These are phyloP conservation scores for Elsinoe fawcettii DNA, from an alignment of 2,329 filamentous ascomycete species.

Conservation along the genomic window DNA sequence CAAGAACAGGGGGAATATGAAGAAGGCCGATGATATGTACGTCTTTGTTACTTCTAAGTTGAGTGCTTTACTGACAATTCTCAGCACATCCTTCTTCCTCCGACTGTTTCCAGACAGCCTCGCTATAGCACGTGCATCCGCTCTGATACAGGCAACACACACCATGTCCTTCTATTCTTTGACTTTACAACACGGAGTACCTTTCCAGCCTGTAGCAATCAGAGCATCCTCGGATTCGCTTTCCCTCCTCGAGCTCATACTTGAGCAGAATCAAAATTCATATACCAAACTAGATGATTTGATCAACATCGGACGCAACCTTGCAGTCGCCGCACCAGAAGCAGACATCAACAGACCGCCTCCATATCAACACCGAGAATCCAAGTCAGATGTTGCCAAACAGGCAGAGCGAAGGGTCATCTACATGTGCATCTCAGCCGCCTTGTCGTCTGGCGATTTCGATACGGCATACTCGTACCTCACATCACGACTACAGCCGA, in stretches of 20 bases:
- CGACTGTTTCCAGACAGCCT: slow-evolving; percentile 47
- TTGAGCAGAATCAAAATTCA: slow-evolving; percentile 66
- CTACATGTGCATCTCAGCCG: slow-evolving; percentile 73
- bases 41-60: slow-evolving; percentile 24
- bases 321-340: slow-evolving; percentile 31
- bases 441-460: slow-evolving; percentile 69
- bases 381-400: slow-evolving; percentile 16
- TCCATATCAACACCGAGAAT: slow-evolving; percentile 25
- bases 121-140: slow-evolving; percentile 50
- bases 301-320: slow-evolving; percentile 58
- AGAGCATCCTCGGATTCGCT: slow-evolving; percentile 70
- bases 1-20: slow-evolving; percentile 64
- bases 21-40: slow-evolving; percentile 69
- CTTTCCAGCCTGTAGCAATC: slow-evolving; percentile 69
- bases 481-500: slow-evolving; percentile 54
- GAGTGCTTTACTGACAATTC: slow-evolving; percentile 23
- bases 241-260: slow-evolving; percentile 61
- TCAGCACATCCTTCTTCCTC: slow-evolving; percentile 57
- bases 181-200: slow-evolving; percentile 69
- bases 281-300: slow-evolving; percentile 71
- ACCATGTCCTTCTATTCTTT: slow-evolving; percentile 68
- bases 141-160: slow-evolving; percentile 65
- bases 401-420: slow-evolving; percentile 59
- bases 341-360: slow-evolving; percentile 23
- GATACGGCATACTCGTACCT: slow-evolving; percentile 83